Evolutionary conservation across 2,329 filamentous ascomycete species (phyloP), one percentile per base, ranked within the genome.

Genomic region (Diaporthe citriasiana): DNA sequence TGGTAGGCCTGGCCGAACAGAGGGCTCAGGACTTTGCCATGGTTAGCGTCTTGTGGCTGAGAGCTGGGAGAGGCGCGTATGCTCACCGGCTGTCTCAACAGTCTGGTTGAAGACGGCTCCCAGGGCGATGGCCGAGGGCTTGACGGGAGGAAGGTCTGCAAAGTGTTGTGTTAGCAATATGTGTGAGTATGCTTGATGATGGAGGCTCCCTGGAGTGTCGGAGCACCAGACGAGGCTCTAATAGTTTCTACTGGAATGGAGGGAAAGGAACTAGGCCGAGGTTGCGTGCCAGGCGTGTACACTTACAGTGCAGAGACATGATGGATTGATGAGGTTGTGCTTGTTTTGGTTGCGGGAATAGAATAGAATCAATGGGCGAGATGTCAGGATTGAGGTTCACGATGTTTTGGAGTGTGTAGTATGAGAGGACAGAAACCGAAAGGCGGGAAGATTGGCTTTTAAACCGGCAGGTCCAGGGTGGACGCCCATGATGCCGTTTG

Each of bases 51-150:
- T 22, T 68, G 33, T 30, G 13, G 33, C 33, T 40, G 63, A 30
- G 8, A 19, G 47, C 22, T 9, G 22, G 47, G 22, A 1, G 63
- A n/a, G 10, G 19, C 19, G n/a, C 47, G 19, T 35, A 22, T 68
- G 63, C 63, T 68, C 33, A 68, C 63, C 84, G 73, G 30, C 74
- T 38, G 74, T 74, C 74, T 75, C 74, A 45, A 75, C 47, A 15
- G 72, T 63, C 72, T 99, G 96, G 90, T 94, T 98, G 92, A 98
- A 99, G 85, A 95, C 87, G 77, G 95, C 97, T 86, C 97, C 97
- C 82, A 98, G 91, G 82, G 96, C 97, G 82, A 99, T 98, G 81
- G 97, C 96, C 82, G 95, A 98, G 80, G 97, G 97, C 93, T 98
- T 98, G 82, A 99, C 97, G 79, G 95, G 83, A 77, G 89, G 89